A percentile compares a stretch with the other conserved stretches of the same genome.
These are phyloP conservation scores for Cucumis melo DNA, from an alignment of 306 rosid species.

Conservation along the genomic window DNA sequence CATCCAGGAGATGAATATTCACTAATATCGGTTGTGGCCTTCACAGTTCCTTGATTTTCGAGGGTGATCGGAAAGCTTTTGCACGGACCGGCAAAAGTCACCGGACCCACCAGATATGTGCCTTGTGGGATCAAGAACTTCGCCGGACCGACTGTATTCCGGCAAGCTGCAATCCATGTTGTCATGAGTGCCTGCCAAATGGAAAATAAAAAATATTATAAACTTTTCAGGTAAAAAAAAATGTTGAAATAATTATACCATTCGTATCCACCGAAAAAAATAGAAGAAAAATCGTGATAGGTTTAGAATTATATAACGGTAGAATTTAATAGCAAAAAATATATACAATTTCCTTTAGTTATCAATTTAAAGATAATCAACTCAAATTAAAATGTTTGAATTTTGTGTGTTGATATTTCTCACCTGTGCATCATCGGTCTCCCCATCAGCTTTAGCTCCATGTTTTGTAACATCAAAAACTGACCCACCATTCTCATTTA, in stretches of 20 bases:
- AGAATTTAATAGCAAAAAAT: too few relatives aligned
- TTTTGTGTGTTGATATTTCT: background rate
- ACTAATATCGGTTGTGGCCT: slow-evolving; percentile 31
- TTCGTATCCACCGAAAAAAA: too few relatives aligned
- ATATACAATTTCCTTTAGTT: too few relatives aligned
- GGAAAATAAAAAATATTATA: background rate
- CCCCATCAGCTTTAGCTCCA: slow-evolving; percentile 4
- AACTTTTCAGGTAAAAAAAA: too few relatives aligned
- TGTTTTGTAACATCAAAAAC: background rate
- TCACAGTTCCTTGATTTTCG: slow-evolving; percentile 31
- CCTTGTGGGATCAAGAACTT: slow-evolving; percentile 53
- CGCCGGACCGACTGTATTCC: slow-evolving; percentile 6
- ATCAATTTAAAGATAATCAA: too few relatives aligned
- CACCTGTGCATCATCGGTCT: slow-evolving; percentile 2
- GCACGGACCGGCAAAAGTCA: slow-evolving; percentile 58
- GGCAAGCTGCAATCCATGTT: slow-evolving; percentile 63
- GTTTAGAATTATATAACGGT: background rate
- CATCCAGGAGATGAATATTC: slow-evolving; percentile 37
- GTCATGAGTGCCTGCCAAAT: slow-evolving; percentile 40
- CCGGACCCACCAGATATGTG: slow-evolving; percentile 25
- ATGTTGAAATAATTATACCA: too few relatives aligned
- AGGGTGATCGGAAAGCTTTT: slow-evolving; percentile 31
- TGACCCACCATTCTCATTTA: background rate
- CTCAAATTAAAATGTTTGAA: background rate
- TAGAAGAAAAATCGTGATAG: background rate